Evolutionary conservation across 2,329 filamentous ascomycete genomes (phyloP).

Genomic region (Sclerotinia spermophila): DNA sequence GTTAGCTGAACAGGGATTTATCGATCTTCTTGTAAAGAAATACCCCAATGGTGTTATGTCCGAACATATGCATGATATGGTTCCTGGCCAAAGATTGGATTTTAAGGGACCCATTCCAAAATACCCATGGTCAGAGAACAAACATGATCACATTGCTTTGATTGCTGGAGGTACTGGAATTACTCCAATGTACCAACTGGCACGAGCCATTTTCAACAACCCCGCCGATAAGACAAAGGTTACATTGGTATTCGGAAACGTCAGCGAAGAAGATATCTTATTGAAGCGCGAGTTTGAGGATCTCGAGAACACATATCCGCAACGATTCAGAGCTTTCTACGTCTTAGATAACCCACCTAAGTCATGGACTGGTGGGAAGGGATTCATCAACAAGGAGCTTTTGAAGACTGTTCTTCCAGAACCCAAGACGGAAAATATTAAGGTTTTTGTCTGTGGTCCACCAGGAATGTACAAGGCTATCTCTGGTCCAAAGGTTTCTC

Average conservation of each 20-base stretch:
- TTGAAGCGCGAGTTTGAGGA: conserved; percentile 79
- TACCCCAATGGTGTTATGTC: conserved; percentile 93
- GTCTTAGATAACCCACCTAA: conserved; percentile 80
- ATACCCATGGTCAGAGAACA: conserved; percentile 85
- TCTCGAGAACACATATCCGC: conserved; percentile 92
- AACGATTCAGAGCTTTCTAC: conserved; percentile 94
- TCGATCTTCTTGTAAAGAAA: conserved; percentile 88
- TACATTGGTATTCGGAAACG: conserved; percentile 89
- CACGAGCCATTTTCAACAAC: conserved; percentile 90
- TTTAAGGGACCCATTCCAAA: conserved; percentile 97
- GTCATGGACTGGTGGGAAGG: conserved; percentile 72
- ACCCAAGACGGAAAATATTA: conserved; percentile 87
- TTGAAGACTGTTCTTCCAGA: conserved; percentile 93
- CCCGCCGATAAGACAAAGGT: conserved; percentile 97
- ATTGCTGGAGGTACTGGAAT: conserved; percentile 96
- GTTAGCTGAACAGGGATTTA: conserved; percentile 67
- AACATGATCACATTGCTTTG: conserved; percentile 83
- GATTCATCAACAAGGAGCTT: conserved; percentile 84
- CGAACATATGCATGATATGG: conserved; percentile 78
- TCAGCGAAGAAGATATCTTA: conserved; percentile 85
- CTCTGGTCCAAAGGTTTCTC: conserved; percentile 83
- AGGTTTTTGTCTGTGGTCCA: conserved; percentile 94
- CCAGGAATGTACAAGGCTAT: conserved; percentile 92
- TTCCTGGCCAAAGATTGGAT: conserved; percentile 75
- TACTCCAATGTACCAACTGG: conserved; percentile 96